Percentiles rank a stretch among this genome's conserved stretches.
Conservation (phyloP, 2,329 filamentous ascomycete genomes). For the Claviceps fusiformis region DNA sequence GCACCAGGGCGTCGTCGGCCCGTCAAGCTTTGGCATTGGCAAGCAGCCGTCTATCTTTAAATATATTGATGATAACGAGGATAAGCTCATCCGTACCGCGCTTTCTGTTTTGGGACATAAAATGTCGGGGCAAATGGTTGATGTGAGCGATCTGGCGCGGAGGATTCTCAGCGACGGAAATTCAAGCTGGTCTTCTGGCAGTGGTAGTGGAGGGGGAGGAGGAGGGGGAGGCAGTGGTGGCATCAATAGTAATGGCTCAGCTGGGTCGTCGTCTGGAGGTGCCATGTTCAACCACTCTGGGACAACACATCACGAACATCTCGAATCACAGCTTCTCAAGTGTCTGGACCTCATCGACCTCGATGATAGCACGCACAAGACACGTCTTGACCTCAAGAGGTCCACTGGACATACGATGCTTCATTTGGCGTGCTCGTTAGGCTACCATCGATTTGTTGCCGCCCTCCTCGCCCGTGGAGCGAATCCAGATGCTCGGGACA, state of each 20-base stretch:
- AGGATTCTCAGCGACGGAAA: slow-evolving; percentile 41
- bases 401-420: slow-evolving; percentile 67
- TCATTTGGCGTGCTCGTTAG: slow-evolving; percentile 63
- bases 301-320: slow-evolving; percentile 28
- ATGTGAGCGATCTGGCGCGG: slow-evolving; percentile 47
- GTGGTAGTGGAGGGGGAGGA: not conserved
- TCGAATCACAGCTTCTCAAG: slow-evolving; percentile 56
- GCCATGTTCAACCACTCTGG: slow-evolving; percentile 27
- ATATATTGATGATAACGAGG: slow-evolving; percentile 59
- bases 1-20: slow-evolving; percentile 29
- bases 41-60: slow-evolving; percentile 46
- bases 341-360: slow-evolving; percentile 69
- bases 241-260: slow-evolving; percentile 13
- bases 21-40: slow-evolving; percentile 21
- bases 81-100: slow-evolving; percentile 54
- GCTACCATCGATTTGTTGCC: slow-evolving; percentile 61
- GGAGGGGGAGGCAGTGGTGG: slow-evolving; percentile 5
- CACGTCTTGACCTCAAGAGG: slow-evolving; percentile 51
- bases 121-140: slow-evolving; percentile 48
- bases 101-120: slow-evolving; percentile 51
- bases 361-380: slow-evolving; percentile 55
- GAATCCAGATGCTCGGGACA: slow-evolving; percentile 60
- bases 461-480: slow-evolving; percentile 67
- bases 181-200: slow-evolving; percentile 31
- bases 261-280: slow-evolving; percentile 28